Evolutionary conservation across 768 basidiomycete species (phyloP).

Genomic region (Boletus edulis): DNA sequence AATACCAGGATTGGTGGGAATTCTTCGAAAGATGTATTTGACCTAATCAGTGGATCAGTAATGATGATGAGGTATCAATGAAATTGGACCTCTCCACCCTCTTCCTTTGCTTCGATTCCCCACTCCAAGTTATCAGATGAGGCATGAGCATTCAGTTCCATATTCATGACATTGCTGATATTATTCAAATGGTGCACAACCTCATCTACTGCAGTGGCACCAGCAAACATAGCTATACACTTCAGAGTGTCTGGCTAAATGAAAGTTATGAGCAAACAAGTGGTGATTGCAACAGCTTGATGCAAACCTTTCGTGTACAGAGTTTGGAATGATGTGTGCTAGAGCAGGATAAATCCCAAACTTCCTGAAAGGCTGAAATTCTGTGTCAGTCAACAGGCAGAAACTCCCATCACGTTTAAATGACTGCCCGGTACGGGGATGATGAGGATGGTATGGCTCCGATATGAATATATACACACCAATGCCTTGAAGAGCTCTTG

Average conservation of each 20-base stretch:
- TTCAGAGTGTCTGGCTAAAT: neutral
- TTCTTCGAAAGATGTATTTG: neutral
- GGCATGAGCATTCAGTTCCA: too few relatives aligned
- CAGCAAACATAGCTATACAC: slow-evolving; percentile 3
- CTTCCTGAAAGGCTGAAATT: neutral
- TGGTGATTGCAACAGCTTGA: neutral
- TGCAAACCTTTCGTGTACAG: neutral
- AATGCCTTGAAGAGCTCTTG: slow-evolving; percentile 1
- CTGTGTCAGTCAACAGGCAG: neutral
- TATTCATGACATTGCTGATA: too few relatives aligned
- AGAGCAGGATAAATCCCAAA: too few relatives aligned
- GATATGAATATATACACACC: neutral
- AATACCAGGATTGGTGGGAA: neutral
- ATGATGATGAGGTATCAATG: neutral
- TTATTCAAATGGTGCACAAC: neutral
- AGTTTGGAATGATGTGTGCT: neutral
- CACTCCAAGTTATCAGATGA: neutral
- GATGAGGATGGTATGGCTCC: neutral
- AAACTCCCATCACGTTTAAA: neutral
- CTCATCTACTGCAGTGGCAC: neutral
- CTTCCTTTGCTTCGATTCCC: slow-evolving; percentile 3
- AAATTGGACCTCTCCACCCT: neutral
- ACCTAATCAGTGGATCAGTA: neutral
- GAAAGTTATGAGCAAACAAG: neutral
- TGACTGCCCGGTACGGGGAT: neutral